Evolutionary conservation across 2,329 filamentous ascomycete species (phyloP), one percentile per base, ranked within the genome.

Genomic region (Mycosphaerella arachidis): DNA sequence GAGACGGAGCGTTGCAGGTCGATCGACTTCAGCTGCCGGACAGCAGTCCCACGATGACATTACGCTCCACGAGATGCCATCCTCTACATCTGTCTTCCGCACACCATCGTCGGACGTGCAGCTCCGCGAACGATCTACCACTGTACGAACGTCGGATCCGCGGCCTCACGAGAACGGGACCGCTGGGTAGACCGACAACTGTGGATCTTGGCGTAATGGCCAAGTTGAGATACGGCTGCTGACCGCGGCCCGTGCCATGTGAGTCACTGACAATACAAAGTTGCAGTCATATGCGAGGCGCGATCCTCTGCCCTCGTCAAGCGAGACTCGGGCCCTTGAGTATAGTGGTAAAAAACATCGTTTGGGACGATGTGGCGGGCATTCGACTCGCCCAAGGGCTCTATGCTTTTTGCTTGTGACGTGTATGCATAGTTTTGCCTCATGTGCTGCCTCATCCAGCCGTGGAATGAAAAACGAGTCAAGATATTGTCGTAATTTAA

Each of bases 11-110:
- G 8, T 31, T 30, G n/a, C 37, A 30, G 35, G 33, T 8, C 48
- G 16, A 35, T 16, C 13, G 16, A 45, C 33, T 16, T 33, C 2
- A 10, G 1, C 35, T 13, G 35, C 10, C 16, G 40, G 16, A 35
- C 12, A 12, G 16, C 5, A n/a, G 40, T 5, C n/a, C 31, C n/a
- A 56, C 24, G 55, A 61, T 20, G 55, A 61, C 8, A 67, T 83
- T 24, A 66, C 74, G n/a, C 64, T 84, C 43, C 78, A 82, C 61
- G 73, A 79, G 29, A 67, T 83, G 63, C 79, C 81, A 1, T 86
- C 84, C 1, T 86, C 85, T 5, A 86, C 82, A 1, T 87, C 84
- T 0, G 85, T 87, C 0, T 88, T 88, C 63, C 77, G 81, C 8
- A 87, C 85, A 0, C 80, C 81, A 1, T 83, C 80, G 30, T 69